Evolutionary conservation across 805 yeast species (phyloP), one percentile per base, ranked within the genome.

Genomic region (Metschnikowia koreensis): DNA sequence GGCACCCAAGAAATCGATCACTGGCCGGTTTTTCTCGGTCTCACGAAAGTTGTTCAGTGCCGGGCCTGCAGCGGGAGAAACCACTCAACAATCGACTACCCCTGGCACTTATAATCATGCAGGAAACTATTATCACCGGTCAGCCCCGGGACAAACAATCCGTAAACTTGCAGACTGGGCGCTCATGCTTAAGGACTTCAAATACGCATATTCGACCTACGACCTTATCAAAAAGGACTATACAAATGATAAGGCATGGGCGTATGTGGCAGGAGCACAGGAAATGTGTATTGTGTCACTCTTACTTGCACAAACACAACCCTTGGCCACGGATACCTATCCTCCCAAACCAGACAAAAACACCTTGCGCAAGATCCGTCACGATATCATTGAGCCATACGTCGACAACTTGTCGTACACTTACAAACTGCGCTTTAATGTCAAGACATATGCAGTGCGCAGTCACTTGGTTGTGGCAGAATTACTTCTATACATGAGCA

Each of bases 161-260:
- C 75, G 98, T 46, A 86, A 87, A 63, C 72, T 93, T 28, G 98
- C 96, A 0, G 99, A 94, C 66, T 89, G 96, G 89, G 83, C 91
- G 7, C 83, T 93, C 61, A 89, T 94, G 83, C 69, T 92, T n/a
- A 81, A 91, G 37, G 97, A 94, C 70, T 93, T 87, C 74, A 84
- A 85, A 65, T 83, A 82, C 52, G 94, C 97, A 2, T 86, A 87
- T 62, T 75, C 87, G 1, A 87, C 90, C 1, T 93, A 93, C 65
- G 98, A 93, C 53, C 66, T 89, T 46, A 76, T 90, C 38, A 85
- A 86, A 53, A 86, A 87, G 61, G 97, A 92, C 64, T 85, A 85
- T 58, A 73, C 81, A 38, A 80, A 81, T 53, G 94, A 87, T 61
- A 87, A 84, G 68, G 89, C 94, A 0, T 89, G 94, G 90, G 71